Percentiles rank a stretch among this genome's conserved stretches.
Evolutionary conservation across 2,329 filamentous ascomycete genomes (phyloP).

Genomic region (Ceratocystis huliohia): DNA sequence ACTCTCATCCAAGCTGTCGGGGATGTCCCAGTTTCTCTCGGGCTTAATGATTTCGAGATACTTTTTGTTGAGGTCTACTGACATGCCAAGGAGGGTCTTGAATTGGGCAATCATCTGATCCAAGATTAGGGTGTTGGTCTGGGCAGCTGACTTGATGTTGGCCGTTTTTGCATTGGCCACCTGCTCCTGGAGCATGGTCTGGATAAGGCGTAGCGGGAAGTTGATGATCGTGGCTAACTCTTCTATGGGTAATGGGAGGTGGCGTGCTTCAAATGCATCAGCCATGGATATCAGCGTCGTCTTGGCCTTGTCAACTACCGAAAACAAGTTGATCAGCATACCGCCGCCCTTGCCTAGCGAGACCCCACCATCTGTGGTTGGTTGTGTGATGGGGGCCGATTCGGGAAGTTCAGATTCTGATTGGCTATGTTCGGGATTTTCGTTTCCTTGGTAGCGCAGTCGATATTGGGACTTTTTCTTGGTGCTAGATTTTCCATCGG

Average conservation of each 20-base stretch:
- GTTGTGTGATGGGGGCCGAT: neutral
- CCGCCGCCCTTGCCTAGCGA: slow-evolving; percentile 30
- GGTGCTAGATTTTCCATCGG: neutral
- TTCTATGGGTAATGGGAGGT: slow-evolving; percentile 91
- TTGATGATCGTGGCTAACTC: slow-evolving; percentile 93
- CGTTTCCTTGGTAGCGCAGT: neutral
- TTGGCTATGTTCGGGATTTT: slow-evolving; percentile 12
- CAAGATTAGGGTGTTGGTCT: slow-evolving; percentile 85
- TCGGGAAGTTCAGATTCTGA: slow-evolving; percentile 25
- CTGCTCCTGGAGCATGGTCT: slow-evolving; percentile 89
- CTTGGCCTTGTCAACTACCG: slow-evolving; percentile 88
- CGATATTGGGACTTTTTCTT: slow-evolving; percentile 2
- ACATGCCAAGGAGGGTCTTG: slow-evolving; percentile 80
- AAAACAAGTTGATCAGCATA: slow-evolving; percentile 71
- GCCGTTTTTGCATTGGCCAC: slow-evolving; percentile 82
- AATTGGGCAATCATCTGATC: slow-evolving; percentile 98
- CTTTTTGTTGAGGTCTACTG: slow-evolving; percentile 82
- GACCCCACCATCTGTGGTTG: neutral
- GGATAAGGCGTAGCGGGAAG: slow-evolving; percentile 87
- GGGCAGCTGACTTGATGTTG: slow-evolving; percentile 77
- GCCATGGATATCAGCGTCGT: slow-evolving; percentile 78
- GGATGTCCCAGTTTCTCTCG: slow-evolving; percentile 87
- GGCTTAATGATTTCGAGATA: slow-evolving; percentile 74
- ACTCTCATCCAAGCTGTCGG: slow-evolving; percentile 90
- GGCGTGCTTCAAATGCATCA: slow-evolving; percentile 69